phyloP scores from a whole-genome alignment of 345 rosid genomes.

The Linum lewisii region DNA sequence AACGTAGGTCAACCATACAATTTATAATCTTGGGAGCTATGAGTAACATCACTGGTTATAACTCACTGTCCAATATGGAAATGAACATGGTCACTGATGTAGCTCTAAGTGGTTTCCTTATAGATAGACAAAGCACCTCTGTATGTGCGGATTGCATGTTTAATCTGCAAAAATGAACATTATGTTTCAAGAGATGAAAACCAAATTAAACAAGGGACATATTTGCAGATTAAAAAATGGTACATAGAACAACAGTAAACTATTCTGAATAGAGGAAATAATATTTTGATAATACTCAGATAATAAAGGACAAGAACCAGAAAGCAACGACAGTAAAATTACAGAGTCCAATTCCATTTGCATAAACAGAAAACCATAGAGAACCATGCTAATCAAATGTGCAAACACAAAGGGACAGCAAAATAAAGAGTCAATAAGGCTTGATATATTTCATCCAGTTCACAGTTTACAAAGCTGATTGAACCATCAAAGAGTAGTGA shows the following conservation, averaged over 20 bases:
- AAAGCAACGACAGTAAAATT: background rate
- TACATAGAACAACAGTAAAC: too few species aligned
- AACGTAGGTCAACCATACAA: conserved; percentile 10
- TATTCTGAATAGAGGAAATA: too few species aligned
- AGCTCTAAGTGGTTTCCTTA: conserved; percentile 76
- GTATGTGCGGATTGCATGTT: conserved; percentile 91
- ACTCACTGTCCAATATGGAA: conserved; percentile 96
- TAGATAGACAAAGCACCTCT: conserved; percentile 79
- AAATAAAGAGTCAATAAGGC: background rate
- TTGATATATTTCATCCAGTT: background rate
- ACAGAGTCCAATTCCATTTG: background rate
- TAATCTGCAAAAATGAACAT: conserved; percentile 43
- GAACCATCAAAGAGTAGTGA: background rate
- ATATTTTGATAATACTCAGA: too few species aligned
- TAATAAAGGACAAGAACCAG: too few species aligned
- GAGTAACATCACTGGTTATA: conserved; percentile 13
- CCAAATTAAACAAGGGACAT: conserved; percentile 8
- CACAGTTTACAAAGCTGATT: background rate
- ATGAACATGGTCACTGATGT: conserved; percentile 89
- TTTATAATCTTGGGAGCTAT: background rate
- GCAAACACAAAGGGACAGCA: background rate
- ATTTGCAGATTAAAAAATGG: too few species aligned
- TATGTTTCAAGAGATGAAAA: conserved; percentile 17
- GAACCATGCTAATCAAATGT: background rate
- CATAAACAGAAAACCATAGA: background rate